Conservation (phyloP, 257 asterid genomes). For the Jacaranda copaia region DNA sequence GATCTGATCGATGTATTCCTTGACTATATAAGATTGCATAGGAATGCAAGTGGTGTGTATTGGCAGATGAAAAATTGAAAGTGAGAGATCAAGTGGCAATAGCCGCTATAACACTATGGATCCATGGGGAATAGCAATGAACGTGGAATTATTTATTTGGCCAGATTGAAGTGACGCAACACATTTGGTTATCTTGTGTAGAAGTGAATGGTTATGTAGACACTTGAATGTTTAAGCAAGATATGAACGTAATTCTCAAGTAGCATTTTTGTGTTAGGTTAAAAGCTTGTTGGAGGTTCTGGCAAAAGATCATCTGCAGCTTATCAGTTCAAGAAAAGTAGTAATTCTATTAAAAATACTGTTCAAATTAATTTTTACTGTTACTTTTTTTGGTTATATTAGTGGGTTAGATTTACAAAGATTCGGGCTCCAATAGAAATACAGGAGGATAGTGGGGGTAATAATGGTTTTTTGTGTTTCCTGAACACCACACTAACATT, state of each 20-base stretch:
- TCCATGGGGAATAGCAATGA: not conserved
- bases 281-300: not conserved
- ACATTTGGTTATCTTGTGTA: not conserved
- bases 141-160: not conserved
- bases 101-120: not conserved
- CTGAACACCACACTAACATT: not conserved
- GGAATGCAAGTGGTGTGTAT: slow-evolving; percentile 13
- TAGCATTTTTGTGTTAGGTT: not conserved
- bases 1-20: not conserved
- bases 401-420: not conserved
- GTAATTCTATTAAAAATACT: not conserved
- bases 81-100: slow-evolving; percentile 11
- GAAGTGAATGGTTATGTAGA: not conserved
- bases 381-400: not conserved
- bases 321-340: not conserved
- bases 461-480: not conserved
- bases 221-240: slow-evolving; percentile 1
- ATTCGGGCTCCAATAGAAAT: not conserved
- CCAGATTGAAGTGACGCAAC: not conserved
- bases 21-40: not conserved
- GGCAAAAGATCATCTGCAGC: not conserved
- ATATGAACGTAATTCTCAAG: not conserved
- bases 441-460: not conserved
- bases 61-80: slow-evolving; percentile 9
- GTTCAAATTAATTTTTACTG: not conserved